Conservation (phyloP, 1,139 yeast species). For the Schwanniomyces etchellsii region DNA sequence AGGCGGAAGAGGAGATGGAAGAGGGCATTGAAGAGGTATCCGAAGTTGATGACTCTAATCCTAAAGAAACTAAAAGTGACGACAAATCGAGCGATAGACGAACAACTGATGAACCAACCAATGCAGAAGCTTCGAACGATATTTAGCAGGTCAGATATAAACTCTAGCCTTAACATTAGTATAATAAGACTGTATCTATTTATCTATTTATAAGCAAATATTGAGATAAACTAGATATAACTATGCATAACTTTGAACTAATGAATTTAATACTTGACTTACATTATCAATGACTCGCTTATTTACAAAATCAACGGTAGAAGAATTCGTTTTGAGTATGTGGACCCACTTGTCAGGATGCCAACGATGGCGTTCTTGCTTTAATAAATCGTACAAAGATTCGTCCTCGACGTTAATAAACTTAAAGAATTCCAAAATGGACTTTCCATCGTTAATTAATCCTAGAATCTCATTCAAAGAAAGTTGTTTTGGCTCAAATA, state of each 20-base stretch:
- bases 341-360: constrained; percentile 59
- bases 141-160: constrained; percentile 5
- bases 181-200: too few species aligned
- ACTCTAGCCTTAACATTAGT: not conserved
- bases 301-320: constrained; percentile 9
- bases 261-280: constrained; percentile 25
- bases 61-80: constrained; percentile 3
- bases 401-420: constrained; percentile 12
- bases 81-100: constrained; percentile 5
- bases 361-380: constrained; percentile 55
- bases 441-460: constrained; percentile 16
- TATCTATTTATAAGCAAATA: too few species aligned
- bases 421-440: constrained; percentile 23
- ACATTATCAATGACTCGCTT: constrained; percentile 24
- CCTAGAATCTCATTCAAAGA: constrained; percentile 12
- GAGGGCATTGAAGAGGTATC: constrained; percentile 7
- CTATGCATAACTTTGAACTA: constrained; percentile 12
- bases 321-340: constrained; percentile 7
- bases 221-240: not conserved
- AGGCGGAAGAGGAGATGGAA: constrained; percentile 7
- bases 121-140: constrained; percentile 6
- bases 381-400: constrained; percentile 24
- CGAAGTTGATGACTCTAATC: constrained; percentile 4
- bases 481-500: constrained; percentile 7
- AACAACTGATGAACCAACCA: constrained; percentile 8